Percentiles rank a stretch among this genome's conserved stretches.
These are phyloP conservation scores for Bryoglossum gracile DNA, from an alignment of 495 filamentous ascomycete genomes.

Conservation along the genomic window DNA sequence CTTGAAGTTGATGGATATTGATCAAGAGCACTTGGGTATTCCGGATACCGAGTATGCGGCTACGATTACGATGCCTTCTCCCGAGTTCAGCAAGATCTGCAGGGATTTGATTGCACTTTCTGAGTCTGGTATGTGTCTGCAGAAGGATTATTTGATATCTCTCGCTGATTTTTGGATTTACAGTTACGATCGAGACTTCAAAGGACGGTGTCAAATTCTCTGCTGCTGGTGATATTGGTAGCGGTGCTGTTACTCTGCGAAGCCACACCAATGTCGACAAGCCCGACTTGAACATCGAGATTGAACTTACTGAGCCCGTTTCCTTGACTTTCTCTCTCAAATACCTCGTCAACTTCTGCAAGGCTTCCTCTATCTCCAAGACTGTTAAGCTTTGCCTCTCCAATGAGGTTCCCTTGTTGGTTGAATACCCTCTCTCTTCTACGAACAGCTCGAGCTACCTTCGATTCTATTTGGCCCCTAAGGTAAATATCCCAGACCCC, in stretches of 20 bases:
- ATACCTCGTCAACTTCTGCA: constrained; percentile 99
- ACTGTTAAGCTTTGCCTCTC: constrained; percentile 88
- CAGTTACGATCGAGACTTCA: constrained; percentile 90
- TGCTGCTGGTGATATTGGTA: constrained; percentile 90
- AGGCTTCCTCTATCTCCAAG: constrained; percentile 76
- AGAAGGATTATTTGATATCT: neutral
- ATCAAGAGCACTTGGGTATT: constrained; percentile 98
- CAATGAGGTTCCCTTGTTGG: constrained; percentile 90
- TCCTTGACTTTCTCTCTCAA: constrained; percentile 97
- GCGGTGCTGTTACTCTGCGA: constrained; percentile 84
- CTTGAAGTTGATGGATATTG: constrained; percentile 99
- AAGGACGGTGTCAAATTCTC: constrained; percentile 98
- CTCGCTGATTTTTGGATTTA: constrained; percentile 4
- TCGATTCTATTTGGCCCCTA: constrained; percentile 95
- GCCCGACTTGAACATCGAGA: constrained; percentile 75
- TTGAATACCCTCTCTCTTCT: constrained; percentile 78
- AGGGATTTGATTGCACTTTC: constrained; percentile 83
- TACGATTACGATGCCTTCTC: constrained; percentile 77
- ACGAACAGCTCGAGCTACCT: constrained; percentile 86
- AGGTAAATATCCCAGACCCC: constrained; percentile 36
- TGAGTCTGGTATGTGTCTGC: constrained; percentile 68
- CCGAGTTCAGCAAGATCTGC: constrained; percentile 93
- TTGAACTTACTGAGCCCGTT: constrained; percentile 87
- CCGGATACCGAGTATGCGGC: constrained; percentile 97
- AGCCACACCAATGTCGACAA: constrained; percentile 89